phyloP scores from a whole-genome alignment of 2,329 filamentous ascomycete species.

The Tolypocladium capitatum region DNA sequence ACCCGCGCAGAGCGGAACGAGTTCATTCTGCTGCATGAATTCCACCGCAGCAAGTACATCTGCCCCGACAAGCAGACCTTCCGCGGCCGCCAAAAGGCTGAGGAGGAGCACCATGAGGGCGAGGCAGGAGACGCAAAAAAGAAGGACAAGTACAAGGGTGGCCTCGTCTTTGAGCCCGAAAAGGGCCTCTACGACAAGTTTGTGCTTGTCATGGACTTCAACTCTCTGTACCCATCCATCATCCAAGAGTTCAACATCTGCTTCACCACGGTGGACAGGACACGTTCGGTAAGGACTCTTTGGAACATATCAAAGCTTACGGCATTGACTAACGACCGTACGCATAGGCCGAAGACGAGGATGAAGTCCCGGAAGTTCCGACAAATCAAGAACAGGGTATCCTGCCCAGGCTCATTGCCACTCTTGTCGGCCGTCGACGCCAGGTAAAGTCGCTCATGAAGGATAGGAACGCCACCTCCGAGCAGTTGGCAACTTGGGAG shows the following conservation, averaged over 20 bases:
- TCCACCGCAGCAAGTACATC: conserved; percentile 93
- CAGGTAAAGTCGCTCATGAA: conserved; percentile 98
- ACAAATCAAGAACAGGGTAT: conserved; percentile 68
- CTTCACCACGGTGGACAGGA: conserved; percentile 89
- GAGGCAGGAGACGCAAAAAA: conserved; percentile 70
- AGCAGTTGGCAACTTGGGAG: conserved; percentile 89
- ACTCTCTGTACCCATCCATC: conserved; percentile 95
- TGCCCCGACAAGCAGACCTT: conserved; percentile 88
- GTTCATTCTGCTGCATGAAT: conserved; percentile 96
- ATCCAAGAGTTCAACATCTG: conserved; percentile 99
- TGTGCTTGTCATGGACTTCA: conserved; percentile 99
- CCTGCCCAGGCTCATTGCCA: conserved; percentile 80
- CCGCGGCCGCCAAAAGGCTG: conserved; percentile 57
- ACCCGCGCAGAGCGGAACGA: conserved; percentile 96
- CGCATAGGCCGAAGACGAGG: conserved; percentile 52
- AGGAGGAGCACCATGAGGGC: conserved; percentile 58
- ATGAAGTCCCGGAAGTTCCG: conserved; percentile 80
- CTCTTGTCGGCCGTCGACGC: conserved; percentile 74
- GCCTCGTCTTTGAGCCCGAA: conserved; percentile 94
- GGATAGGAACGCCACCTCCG: conserved; percentile 69
- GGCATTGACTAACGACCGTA: conserved; percentile 6
- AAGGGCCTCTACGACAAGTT: conserved; percentile 97
- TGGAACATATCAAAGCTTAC: not conserved
- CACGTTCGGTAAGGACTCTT: conserved; percentile 43
- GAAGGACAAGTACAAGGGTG: conserved; percentile 98